Conservation (phyloP, 208 protist genomes). For the Wallacemonas sp. region DNA sequence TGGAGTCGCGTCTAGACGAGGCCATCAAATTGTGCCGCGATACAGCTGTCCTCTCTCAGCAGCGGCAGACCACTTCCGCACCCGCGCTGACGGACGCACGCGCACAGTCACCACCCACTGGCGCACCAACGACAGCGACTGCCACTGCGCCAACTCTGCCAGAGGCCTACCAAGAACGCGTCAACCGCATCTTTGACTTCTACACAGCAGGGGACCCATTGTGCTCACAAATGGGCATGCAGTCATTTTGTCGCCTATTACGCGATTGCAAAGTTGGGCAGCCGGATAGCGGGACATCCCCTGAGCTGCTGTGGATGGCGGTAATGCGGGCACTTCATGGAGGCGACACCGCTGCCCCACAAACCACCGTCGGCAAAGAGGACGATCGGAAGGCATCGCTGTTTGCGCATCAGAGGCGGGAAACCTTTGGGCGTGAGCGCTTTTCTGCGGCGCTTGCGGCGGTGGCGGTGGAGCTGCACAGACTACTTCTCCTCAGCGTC, state of each 20-base stretch:
- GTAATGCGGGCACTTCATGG: conserved; percentile 38
- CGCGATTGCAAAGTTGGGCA: conserved; percentile 43
- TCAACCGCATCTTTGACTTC: conserved; percentile 54
- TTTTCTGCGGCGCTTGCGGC: background rate
- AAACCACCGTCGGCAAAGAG: conserved; percentile 1
- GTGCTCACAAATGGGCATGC: conserved; percentile 46
- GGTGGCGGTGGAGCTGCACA: conserved; percentile 6
- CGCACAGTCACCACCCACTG: no score
- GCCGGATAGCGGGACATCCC: conserved; percentile 25
- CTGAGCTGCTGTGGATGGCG: conserved; percentile 70
- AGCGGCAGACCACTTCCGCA: background rate
- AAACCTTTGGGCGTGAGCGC: conserved; percentile 39
- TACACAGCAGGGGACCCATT: conserved; percentile 44
- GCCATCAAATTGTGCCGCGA: conserved; percentile 3
- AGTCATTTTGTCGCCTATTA: conserved; percentile 51
- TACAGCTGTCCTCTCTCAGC: conserved; percentile 11
- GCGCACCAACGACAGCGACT: background rate
- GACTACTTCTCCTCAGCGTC: background rate
- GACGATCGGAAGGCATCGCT: background rate
- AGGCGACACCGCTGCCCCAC: background rate
- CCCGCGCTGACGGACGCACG: background rate
- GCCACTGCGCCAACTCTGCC: background rate
- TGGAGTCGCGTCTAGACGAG: conserved; percentile 28
- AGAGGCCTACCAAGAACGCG: conserved; percentile 23
- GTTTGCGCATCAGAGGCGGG: conserved; percentile 1